Conservation (phyloP, 1,284 basidiomycete species). For the Moesziomyces antarcticus region DNA sequence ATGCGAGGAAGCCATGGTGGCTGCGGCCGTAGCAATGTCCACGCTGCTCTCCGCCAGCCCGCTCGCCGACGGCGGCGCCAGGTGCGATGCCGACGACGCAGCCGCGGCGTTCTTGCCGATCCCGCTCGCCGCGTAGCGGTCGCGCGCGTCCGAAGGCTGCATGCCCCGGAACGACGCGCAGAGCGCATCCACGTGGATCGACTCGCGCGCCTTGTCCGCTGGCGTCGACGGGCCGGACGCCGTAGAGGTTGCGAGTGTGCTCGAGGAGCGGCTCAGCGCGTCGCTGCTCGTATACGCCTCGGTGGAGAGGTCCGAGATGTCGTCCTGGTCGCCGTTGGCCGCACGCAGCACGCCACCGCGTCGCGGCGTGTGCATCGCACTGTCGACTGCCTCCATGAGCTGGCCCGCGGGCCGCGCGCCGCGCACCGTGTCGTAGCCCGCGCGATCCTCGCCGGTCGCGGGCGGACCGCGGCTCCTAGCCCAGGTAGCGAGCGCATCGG, state of each 20-base stretch:
- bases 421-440: slow-evolving; percentile 56
- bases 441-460: slow-evolving; percentile 66
- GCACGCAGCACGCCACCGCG: slow-evolving; percentile 32
- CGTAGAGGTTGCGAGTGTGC: slow-evolving; percentile 54
- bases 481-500: slow-evolving; percentile 48
- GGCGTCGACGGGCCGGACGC: slow-evolving; percentile 47
- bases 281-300: slow-evolving; percentile 42
- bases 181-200: slow-evolving; percentile 55
- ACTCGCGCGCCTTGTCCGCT: slow-evolving; percentile 34
- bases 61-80: slow-evolving; percentile 32
- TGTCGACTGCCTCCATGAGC: slow-evolving; percentile 54
- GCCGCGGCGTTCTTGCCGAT: slow-evolving; percentile 28
- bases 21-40: slow-evolving; percentile 39
- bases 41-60: slow-evolving; percentile 30
- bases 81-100: slow-evolving; percentile 21
- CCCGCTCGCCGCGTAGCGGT: slow-evolving; percentile 22
- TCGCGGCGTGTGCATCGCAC: slow-evolving; percentile 34
- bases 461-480: slow-evolving; percentile 53
- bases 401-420: slow-evolving; percentile 53
- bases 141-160: slow-evolving; percentile 34
- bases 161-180: slow-evolving; percentile 50
- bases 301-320: slow-evolving; percentile 35
- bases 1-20: slow-evolving; percentile 38
- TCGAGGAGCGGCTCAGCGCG: slow-evolving; percentile 38
- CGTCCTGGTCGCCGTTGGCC: slow-evolving; percentile 31